Conservation (phyloP, 805 yeast genomes). For the Starmerella scarabaei region DNA sequence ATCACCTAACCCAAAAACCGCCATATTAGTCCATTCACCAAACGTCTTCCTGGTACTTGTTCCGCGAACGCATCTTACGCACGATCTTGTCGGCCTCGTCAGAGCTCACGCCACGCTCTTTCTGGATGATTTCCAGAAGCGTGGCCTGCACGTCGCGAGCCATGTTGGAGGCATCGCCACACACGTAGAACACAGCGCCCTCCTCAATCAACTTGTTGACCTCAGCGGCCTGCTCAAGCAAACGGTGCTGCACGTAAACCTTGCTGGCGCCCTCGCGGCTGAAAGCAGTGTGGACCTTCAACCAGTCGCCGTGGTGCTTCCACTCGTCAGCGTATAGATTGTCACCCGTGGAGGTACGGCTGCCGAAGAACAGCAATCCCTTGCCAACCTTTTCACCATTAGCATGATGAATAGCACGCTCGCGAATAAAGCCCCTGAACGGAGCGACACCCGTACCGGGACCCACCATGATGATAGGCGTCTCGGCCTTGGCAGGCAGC, state of each 20-base stretch:
- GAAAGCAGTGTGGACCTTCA: slow-evolving; percentile 66
- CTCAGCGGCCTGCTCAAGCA: slow-evolving; percentile 37
- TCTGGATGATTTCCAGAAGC: slow-evolving; percentile 47
- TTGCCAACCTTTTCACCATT: slow-evolving; percentile 51
- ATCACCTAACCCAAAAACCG: too few species aligned
- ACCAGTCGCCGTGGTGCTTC: slow-evolving; percentile 42
- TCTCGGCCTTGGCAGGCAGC: slow-evolving; percentile 70
- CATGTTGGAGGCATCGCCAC: slow-evolving; percentile 95
- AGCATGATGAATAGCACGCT: slow-evolving; percentile 49
- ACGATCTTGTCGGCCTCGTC: slow-evolving; percentile 65
- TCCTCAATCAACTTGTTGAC: slow-evolving; percentile 40
- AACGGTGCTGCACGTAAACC: slow-evolving; percentile 75
- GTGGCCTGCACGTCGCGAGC: slow-evolving; percentile 82
- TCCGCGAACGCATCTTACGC: slow-evolving; percentile 66
- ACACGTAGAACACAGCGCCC: slow-evolving; percentile 85
- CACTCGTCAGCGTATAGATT: slow-evolving; percentile 82
- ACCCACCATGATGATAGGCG: slow-evolving; percentile 85
- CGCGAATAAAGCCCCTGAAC: slow-evolving; percentile 88
- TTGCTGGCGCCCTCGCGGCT: slow-evolving; percentile 55
- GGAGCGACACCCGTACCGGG: slow-evolving; percentile 99
- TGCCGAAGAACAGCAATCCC: slow-evolving; percentile 71
- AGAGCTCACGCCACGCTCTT: slow-evolving; percentile 48
- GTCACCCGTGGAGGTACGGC: slow-evolving; percentile 68
- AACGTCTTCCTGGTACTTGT: slow-evolving; percentile 92
- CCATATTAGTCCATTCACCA: too few species aligned